A percentile compares a stretch with the other conserved stretches of the same genome.
These are phyloP conservation scores for Caryocar brasiliense DNA, from an alignment of 441 rosid genomes.

Conservation along the genomic window DNA sequence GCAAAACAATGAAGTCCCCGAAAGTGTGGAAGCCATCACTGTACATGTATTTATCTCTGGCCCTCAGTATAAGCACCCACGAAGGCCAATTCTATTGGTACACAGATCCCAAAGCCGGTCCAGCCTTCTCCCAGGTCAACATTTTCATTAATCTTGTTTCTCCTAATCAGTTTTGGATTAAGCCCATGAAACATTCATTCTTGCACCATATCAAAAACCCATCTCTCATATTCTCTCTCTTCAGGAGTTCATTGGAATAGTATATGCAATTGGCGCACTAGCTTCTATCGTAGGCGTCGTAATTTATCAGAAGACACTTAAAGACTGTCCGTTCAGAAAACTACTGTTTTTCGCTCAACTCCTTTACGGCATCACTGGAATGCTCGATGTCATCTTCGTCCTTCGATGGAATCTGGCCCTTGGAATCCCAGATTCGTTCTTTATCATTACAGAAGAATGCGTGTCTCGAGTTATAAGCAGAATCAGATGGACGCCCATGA, in stretches of 20 bases:
- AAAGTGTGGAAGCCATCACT: constrained; percentile 82
- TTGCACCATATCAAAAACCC: too few species aligned
- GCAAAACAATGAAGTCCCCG: constrained; percentile 49
- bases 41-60: constrained; percentile 61
- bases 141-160: neutral
- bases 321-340: constrained; percentile 45
- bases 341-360: constrained; percentile 52
- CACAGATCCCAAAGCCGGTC: constrained; percentile 67
- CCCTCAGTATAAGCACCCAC: constrained; percentile 67
- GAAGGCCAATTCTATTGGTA: constrained; percentile 89
- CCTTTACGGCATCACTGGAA: constrained; percentile 49
- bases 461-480: constrained; percentile 41
- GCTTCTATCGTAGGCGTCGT: constrained; percentile 68
- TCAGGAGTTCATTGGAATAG: constrained; percentile 59
- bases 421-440: constrained; percentile 66
- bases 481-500: constrained; percentile 73
- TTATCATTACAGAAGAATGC: constrained; percentile 62
- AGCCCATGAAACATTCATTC: too few species aligned
- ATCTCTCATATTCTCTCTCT: neutral
- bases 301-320: constrained; percentile 60
- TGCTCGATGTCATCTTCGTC: constrained; percentile 61
- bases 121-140: constrained; percentile 63
- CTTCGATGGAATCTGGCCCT: constrained; percentile 51
- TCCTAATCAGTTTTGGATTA: neutral
- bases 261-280: constrained; percentile 62